A percentile compares a stretch with the other conserved stretches of the same genome.
phyloP scores from a whole-genome alignment of 768 basidiomycete species.

The Boletus pseudo-olivaceus region DNA sequence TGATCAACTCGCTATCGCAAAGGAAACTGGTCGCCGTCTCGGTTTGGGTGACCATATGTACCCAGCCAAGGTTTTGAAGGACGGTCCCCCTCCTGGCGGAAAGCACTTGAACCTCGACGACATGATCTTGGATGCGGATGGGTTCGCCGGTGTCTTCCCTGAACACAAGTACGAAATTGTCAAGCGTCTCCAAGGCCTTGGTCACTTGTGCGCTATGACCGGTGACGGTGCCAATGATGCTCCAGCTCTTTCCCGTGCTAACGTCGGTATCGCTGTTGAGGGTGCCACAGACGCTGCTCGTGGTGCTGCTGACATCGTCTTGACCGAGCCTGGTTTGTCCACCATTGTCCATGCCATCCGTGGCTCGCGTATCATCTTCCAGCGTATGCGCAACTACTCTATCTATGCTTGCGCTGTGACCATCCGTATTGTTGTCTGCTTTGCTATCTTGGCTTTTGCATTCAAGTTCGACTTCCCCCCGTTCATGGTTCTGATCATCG shows the following conservation, averaged over 20 bases:
- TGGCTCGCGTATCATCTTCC: constrained; percentile 98
- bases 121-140: constrained; percentile 99
- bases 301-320: constrained; percentile 96
- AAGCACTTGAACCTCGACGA: constrained; percentile 85
- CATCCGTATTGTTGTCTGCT: constrained; percentile 98
- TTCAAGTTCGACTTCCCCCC: constrained; percentile 99
- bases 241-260: constrained; percentile 95
- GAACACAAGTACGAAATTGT: constrained; percentile 99
- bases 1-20: constrained; percentile 98
- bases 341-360: constrained; percentile 99
- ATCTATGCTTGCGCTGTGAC: constrained; percentile 96
- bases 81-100: constrained; percentile 85
- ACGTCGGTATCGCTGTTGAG: constrained; percentile 99
- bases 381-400: constrained; percentile 99
- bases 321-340: constrained; percentile 97
- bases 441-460: constrained; percentile 90
- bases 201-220: constrained; percentile 97
- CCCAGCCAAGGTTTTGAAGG: constrained; percentile 97
- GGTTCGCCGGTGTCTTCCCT: constrained; percentile 98
- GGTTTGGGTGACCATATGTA: constrained; percentile 99
- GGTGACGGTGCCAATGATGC: constrained; percentile 99
- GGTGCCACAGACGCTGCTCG: constrained; percentile 99
- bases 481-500: constrained; percentile 99
- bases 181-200: constrained; percentile 94
- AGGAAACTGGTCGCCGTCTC: constrained; percentile 97